Evolutionary conservation across 176 grass and related monocot genomes (phyloP), one percentile per base, ranked within the genome.

Genomic region (Coix lacrymajobi): DNA sequence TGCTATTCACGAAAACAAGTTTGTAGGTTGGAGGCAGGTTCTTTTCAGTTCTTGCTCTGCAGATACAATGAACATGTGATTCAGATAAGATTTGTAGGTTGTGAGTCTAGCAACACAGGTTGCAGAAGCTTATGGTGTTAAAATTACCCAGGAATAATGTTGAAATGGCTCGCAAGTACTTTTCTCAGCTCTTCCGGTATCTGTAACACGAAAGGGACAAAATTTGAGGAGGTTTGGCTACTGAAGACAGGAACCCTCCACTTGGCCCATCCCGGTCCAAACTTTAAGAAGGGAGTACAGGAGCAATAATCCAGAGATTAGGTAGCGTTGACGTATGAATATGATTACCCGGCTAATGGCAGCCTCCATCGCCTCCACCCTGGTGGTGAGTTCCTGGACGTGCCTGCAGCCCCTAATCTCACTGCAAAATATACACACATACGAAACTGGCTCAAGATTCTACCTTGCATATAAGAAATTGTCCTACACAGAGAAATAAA

Each of bases 361-460:
- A 11, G 77, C 64, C 58, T 86, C 77, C 20, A 86, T 26, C 61
- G 39, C 38, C 6, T 44, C 69, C 61, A 68, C 15, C 43, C 36
- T 60, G 0, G 46, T 20, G 62, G 52, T 28, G 10, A 87, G 49
- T 49, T 87, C 85, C 49, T 87, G 62, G 14, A 61, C 38, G 71
- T 76, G 71, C 78, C 62, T 81, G 71, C 49, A 81, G 1, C 85
- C 85, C 71, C 78, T 82, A 22, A 76, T 82, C 62, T 87, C 85
- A 15, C 85, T 87, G 85, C 75, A 51, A 43, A 81, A 29, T 26
- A 45, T 2, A 1, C 69, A 71, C 22, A 70, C 7, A 16, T 8
- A 71, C 64, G 1, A 15, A 29, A 16, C 6, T 45, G 6, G 40
- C 12, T 71, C 63, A 66, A 22, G 32, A 66, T 66, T 66, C 20